Conservation (phyloP, 2,329 filamentous ascomycete species). For the Fusarium irregulare region DNA sequence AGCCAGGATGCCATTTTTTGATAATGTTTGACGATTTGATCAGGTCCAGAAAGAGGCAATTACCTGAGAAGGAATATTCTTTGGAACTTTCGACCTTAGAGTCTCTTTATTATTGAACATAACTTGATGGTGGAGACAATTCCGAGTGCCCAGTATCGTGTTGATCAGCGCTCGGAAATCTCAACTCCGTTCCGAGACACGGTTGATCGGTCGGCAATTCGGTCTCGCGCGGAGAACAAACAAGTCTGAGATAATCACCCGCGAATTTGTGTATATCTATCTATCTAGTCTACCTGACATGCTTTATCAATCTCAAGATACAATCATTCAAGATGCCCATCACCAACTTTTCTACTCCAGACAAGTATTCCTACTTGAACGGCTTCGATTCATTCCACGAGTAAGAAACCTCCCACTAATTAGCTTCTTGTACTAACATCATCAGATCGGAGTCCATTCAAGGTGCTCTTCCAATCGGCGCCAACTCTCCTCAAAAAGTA, state of each 20-base stretch:
- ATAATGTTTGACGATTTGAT: too few species aligned
- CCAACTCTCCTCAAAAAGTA: conserved; percentile 85
- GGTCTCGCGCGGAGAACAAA: background rate
- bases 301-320: background rate
- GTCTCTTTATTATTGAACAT: too few species aligned
- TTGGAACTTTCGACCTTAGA: too few species aligned
- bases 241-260: background rate
- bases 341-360: conserved; percentile 42
- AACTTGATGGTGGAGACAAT: background rate
- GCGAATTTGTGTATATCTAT: background rate
- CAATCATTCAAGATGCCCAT: conserved; percentile 25
- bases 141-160: background rate
- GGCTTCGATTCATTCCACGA: conserved; percentile 83
- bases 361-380: conserved; percentile 78
- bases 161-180: background rate
- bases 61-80: background rate
- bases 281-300: background rate
- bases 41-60: background rate
- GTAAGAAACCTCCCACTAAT: conserved; percentile 46
- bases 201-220: conserved; percentile 1
- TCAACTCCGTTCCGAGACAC: background rate
- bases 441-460: conserved; percentile 75
- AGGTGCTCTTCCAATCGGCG: conserved; percentile 77
- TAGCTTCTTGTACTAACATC: too few species aligned
- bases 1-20: conserved; percentile 29